Evolutionary conservation across 768 basidiomycete genomes (phyloP), one percentile per base, ranked within the genome.

Genomic region (Boletales sp.): DNA sequence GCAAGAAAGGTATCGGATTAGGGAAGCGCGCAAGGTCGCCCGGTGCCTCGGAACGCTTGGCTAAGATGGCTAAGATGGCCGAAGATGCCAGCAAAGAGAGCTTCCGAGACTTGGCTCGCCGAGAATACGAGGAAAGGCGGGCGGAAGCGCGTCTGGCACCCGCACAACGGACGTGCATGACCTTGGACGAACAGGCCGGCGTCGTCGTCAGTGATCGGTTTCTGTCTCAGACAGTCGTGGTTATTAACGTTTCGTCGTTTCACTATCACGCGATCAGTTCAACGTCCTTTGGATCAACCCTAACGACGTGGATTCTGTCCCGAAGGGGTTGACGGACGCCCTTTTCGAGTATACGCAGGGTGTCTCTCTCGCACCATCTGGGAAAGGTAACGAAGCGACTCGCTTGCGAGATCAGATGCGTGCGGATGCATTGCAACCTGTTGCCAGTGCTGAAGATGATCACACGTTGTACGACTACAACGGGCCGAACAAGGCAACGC

Each of bases 211-310:
- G 58, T 53, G 44, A 36, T 15, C 33, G 32, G 21, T 39, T 44
- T 32, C 21, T 30, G 18, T 41, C 32, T 41, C 33, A 37, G 38
- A 30, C 28, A 38, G 36, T 37, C 37, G 48, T 50, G 21, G 15
- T 45, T 32, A 44, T 11, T 67, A n/a, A 54, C 31, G 41, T 41
- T 13, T 12, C 8, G 35, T 42, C 40, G 39, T 35, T 34, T 15
- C 35, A 34, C 25, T 19, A 32, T 51, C 32, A 31, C 17, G 34
- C 37, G 33, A 46, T 19, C 59, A 94, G 91, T 90, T 91, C 68
- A 90, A 92, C 59, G 80, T 87, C 31, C 72, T 90, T 25, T 90
- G 86, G 82, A 73, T 94, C 46, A 80, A 91, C 61, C 83, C 88
- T 2, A 72, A 74, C 48, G 76, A 83, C 59, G 67, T 71, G 8